Base-by-base conservation (phyloP, 192 early-diverging fungal genomes). In the Backusella westeae region DNA sequence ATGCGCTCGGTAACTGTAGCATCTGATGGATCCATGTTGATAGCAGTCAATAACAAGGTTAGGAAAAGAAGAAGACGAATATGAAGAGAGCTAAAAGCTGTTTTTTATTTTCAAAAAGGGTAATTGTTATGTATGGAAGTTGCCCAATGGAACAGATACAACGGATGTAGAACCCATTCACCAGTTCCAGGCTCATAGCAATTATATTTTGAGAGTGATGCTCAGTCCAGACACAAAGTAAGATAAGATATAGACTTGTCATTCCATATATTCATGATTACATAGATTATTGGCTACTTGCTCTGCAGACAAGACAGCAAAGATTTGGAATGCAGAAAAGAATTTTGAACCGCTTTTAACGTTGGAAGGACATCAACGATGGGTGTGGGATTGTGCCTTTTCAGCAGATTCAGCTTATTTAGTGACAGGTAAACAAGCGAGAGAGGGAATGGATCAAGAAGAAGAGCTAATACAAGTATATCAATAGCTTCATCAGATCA, bases 381-480 rank as follows among this genome's bases (percentile, higher is more conserved):
- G 95, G 95, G 95, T 95, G 1, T 97, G 95, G 95, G 95, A 97
- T 81, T 93, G 91, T 77, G 91, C 93, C 0, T 97, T 97, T 78
- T 94, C 93, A 21, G 95, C 94, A 0, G 95, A 97, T 75, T 97
- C 95, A 17, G 95, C 94, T 14, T 96, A 96, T 79, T 81, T 97
- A 21, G 94, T 97, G 0, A 95, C 94, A 21, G 93, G 85, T 84
- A 77, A 34, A 15, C 23, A 34, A 17, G 19, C 3, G 15, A 42
- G 17, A 6, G 7, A 36, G 1, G 15, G 32, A 38, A 21, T 32
- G 32, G 34, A 5, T 0, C 8, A 67, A 19, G 9, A 4, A 35
- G 39, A 34, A 21, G 17, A 21, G n/a, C 38, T 36, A 14, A 41
- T 23, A 2, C 21, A 3, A 14, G 6, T 77, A 4, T 8, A 65